phyloP scores from a whole-genome alignment of 306 rosid species.

The Amphicarpaea edgeworthii region DNA sequence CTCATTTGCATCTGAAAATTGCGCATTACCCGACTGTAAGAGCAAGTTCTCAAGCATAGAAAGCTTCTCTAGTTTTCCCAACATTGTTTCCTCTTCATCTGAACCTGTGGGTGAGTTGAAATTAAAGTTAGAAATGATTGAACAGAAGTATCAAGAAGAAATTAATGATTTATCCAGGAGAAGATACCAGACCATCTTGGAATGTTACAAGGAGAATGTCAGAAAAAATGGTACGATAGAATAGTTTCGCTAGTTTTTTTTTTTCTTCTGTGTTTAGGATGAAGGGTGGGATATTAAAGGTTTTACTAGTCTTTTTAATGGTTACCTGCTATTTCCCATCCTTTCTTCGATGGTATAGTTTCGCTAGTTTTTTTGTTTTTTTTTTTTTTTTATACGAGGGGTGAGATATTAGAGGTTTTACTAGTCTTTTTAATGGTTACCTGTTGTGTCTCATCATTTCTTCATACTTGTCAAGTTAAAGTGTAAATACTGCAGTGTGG shows the following conservation, averaged over 20 bases:
- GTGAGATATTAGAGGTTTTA: too few relatives aligned
- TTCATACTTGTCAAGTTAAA: too few relatives aligned
- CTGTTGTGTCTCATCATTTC: too few relatives aligned
- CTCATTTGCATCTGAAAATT: slow-evolving; percentile 39
- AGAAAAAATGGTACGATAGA: slow-evolving; percentile 45
- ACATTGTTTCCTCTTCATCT: slow-evolving; percentile 37
- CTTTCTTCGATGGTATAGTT: slow-evolving; percentile 19
- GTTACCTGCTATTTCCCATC: too few relatives aligned
- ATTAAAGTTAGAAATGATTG: slow-evolving; percentile 59
- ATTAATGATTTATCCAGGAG: slow-evolving; percentile 44
- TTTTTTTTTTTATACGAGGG: too few relatives aligned
- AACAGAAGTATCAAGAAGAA: too few relatives aligned
- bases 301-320: too few relatives aligned
- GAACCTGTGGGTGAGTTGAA: slow-evolving; percentile 50
- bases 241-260: background rate
- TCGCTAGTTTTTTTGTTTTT: background rate
- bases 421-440: too few relatives aligned
- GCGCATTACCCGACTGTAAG: slow-evolving; percentile 13
- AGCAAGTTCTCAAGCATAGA: too few relatives aligned
- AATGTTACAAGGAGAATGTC: slow-evolving; percentile 52
- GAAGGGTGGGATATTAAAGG: too few relatives aligned
- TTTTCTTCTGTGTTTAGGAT: too few relatives aligned
- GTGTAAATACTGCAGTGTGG: too few relatives aligned
- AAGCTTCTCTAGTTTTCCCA: slow-evolving; percentile 21
- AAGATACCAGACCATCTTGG: slow-evolving; percentile 56